Evolutionary conservation across 2,329 filamentous ascomycete species (phyloP).

Genomic region (Capronia epimyces): DNA sequence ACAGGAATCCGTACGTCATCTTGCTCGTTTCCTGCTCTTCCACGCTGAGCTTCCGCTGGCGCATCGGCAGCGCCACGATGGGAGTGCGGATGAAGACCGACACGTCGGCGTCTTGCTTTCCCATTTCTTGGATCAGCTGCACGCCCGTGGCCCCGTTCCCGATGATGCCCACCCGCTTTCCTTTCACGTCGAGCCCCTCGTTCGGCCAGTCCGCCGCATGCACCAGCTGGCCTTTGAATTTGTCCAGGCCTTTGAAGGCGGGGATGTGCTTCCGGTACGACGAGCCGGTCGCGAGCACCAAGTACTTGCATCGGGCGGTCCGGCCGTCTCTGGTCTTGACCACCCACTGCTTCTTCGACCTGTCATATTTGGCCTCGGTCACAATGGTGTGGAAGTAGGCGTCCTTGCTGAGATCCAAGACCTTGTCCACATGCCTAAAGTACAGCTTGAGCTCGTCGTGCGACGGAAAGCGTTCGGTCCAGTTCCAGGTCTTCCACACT

Average conservation of each 20-base stretch:
- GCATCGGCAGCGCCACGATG: conserved; percentile 38
- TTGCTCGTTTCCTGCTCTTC: neutral
- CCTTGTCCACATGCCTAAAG: conserved; percentile 39
- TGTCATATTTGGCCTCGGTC: neutral
- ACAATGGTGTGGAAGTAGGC: conserved; percentile 28
- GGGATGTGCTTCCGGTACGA: conserved; percentile 45
- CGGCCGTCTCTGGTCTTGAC: neutral
- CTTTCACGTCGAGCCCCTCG: conserved; percentile 51
- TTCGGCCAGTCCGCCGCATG: conserved; percentile 58
- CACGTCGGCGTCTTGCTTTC: neutral
- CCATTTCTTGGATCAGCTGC: conserved; percentile 58
- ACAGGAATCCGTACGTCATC: neutral
- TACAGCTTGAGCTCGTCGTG: conserved; percentile 38
- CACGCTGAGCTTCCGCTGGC: no score
- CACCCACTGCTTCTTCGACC: neutral
- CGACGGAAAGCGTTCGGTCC: conserved; percentile 39
- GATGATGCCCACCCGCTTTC: conserved; percentile 58
- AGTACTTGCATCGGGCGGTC: neutral
- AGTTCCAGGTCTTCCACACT: conserved; percentile 45
- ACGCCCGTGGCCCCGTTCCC: conserved; percentile 61
- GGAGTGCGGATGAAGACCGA: neutral
- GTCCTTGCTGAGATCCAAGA: conserved; percentile 37
- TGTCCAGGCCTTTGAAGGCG: conserved; percentile 54
- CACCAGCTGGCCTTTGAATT: conserved; percentile 55
- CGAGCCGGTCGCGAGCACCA: neutral